Evolutionary conservation across 805 yeast genomes (phyloP).

Genomic region (Barnettozyma wickerhamii): DNA sequence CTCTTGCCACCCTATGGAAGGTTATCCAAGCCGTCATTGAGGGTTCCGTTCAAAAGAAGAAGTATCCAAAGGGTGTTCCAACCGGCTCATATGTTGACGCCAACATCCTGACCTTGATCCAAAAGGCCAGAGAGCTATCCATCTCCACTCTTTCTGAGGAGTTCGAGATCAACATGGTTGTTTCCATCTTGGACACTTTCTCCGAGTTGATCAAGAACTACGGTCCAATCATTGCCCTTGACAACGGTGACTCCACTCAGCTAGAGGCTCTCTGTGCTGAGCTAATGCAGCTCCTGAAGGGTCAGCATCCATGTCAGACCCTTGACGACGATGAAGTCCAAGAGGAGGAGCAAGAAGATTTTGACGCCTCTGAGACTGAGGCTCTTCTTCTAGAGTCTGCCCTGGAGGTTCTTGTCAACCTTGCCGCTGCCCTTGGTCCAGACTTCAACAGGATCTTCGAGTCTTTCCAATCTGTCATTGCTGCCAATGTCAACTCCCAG

Average conservation of each 20-base stretch:
- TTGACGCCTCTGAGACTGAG: constrained; percentile 52
- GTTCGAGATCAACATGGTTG: constrained; percentile 78
- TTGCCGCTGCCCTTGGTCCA: constrained; percentile 71
- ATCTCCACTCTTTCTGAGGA: constrained; percentile 66
- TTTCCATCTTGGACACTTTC: constrained; percentile 68
- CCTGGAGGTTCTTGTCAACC: constrained; percentile 75
- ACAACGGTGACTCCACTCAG: constrained; percentile 49
- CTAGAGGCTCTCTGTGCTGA: constrained; percentile 69
- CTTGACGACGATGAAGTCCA: constrained; percentile 65
- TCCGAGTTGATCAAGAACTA: constrained; percentile 61
- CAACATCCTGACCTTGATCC: constrained; percentile 53
- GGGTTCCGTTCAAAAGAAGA: constrained; percentile 43
- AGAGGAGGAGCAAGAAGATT: constrained; percentile 53
- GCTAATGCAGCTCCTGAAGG: constrained; percentile 68
- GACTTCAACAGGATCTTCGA: constrained; percentile 73
- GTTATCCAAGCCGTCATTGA: constrained; percentile 66
- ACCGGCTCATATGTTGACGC: constrained; percentile 55
- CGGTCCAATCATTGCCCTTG: constrained; percentile 70
- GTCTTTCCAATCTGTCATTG: constrained; percentile 63
- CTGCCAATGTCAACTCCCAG: constrained; percentile 53
- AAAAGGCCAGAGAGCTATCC: constrained; percentile 63
- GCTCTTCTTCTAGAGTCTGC: constrained; percentile 81
- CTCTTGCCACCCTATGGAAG: constrained; percentile 79
- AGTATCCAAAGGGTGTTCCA: constrained; percentile 62
- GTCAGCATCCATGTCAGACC: constrained; percentile 80